Conservation (phyloP, 371 early-diverging fungal species). For the Fennellomyces sp. region DNA sequence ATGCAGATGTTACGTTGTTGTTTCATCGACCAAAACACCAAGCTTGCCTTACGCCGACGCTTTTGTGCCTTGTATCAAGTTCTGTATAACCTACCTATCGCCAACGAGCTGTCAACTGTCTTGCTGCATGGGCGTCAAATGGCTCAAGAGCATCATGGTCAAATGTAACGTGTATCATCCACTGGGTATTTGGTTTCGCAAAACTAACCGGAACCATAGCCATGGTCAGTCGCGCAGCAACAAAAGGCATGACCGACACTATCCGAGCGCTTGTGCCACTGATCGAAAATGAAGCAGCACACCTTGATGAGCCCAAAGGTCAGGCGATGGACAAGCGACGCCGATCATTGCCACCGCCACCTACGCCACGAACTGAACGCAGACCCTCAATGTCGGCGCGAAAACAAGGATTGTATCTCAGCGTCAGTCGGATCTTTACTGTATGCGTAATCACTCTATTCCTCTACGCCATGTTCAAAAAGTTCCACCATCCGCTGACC, state of each 20-base stretch:
- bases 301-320: neutral
- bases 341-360: neutral
- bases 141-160: slow-evolving; percentile 57
- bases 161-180: slow-evolving; percentile 42
- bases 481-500: neutral
- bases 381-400: neutral
- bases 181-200: too few relatives aligned
- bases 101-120: slow-evolving; percentile 36
- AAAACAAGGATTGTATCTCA: neutral
- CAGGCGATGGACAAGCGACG: neutral
- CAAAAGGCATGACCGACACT: slow-evolving; percentile 42
- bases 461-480: neutral
- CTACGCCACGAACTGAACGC: neutral
- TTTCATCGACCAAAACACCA: slow-evolving; percentile 43
- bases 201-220: slow-evolving; percentile 11
- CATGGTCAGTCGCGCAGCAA: slow-evolving; percentile 43
- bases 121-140: slow-evolving; percentile 56
- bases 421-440: neutral
- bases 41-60: slow-evolving; percentile 61
- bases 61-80: slow-evolving; percentile 52
- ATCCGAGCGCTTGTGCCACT: slow-evolving; percentile 13
- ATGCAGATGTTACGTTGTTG: slow-evolving; percentile 37
- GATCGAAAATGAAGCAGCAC: slow-evolving; percentile 10
- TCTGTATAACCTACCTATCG: slow-evolving; percentile 52
- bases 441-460: neutral